Conservation (phyloP, 2,329 filamentous ascomycete genomes). For the Chaetomiaceae sp. region DNA sequence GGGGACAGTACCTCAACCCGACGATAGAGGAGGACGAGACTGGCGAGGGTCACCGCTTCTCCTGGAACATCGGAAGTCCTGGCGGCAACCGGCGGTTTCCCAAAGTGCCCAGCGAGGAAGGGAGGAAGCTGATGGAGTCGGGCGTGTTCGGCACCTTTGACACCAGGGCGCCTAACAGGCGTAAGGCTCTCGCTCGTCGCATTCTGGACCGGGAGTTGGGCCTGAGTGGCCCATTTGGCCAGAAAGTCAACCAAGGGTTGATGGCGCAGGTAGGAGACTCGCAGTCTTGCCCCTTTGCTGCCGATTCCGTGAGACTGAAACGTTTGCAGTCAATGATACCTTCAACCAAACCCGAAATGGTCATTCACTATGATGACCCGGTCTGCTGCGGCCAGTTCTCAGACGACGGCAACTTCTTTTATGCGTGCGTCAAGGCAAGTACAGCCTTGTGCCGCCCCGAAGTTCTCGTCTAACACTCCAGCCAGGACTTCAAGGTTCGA, state of each 20-base stretch:
- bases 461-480: not conserved
- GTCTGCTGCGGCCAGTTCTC: constrained; percentile 97
- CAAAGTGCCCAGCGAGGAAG: constrained; percentile 77
- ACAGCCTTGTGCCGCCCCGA: too few species aligned
- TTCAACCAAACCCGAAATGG: constrained; percentile 70
- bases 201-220: constrained; percentile 81
- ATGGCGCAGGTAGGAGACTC: constrained; percentile 58
- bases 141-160: constrained; percentile 74
- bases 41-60: constrained; percentile 32
- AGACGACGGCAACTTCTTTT: constrained; percentile 96
- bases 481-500: constrained; percentile 84
- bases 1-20: constrained; percentile 23
- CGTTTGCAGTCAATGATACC: constrained; percentile 66
- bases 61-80: constrained; percentile 38
- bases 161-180: constrained; percentile 40
- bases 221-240: constrained; percentile 55
- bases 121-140: constrained; percentile 72
- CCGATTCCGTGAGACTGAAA: constrained; percentile 13
- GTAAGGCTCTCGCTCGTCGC: constrained; percentile 61
- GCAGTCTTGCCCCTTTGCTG: not conserved
- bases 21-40: constrained; percentile 25
- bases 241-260: constrained; percentile 57
- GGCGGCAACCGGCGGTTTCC: constrained; percentile 63
- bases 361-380: constrained; percentile 79
- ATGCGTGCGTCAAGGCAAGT: constrained; percentile 23